phyloP scores from a whole-genome alignment of 306 rosid genomes.

The Glycine latifolia region DNA sequence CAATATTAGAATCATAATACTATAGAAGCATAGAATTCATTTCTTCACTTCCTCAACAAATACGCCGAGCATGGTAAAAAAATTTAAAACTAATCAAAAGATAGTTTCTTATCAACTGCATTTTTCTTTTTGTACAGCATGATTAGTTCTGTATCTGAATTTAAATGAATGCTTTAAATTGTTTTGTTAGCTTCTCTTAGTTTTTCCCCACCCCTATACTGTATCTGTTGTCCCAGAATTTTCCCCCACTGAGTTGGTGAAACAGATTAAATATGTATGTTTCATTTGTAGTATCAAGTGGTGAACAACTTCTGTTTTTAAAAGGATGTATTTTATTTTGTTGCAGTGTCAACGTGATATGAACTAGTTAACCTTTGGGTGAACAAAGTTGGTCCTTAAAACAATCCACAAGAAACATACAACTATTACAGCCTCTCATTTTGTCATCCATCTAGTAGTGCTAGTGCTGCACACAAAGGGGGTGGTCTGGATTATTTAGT shows the following conservation, averaged over 20 bases:
- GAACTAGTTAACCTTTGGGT: slow-evolving; percentile 92
- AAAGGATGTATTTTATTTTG: slow-evolving; percentile 31
- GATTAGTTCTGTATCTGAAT: neutral
- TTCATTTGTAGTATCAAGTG: slow-evolving; percentile 22
- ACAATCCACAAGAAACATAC: slow-evolving; percentile 99
- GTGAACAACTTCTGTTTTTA: slow-evolving; percentile 36
- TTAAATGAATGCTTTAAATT: neutral
- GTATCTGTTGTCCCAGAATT: neutral
- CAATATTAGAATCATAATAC: no score
- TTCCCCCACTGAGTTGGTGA: slow-evolving; percentile 2
- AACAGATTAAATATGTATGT: slow-evolving; percentile 7
- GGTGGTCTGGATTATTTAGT: slow-evolving; percentile 72
- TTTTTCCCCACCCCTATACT: neutral
- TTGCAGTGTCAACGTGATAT: slow-evolving; percentile 73
- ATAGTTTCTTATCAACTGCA: no score
- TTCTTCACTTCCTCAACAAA: neutral
- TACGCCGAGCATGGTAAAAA: slow-evolving; percentile 1
- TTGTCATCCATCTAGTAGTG: slow-evolving; percentile 67
- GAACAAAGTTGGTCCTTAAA: slow-evolving; percentile 97
- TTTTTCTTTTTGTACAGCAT: neutral
- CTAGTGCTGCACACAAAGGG: slow-evolving; percentile 89
- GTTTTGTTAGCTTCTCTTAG: neutral
- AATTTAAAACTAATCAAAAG: no score
- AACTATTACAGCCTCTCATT: slow-evolving; percentile 96
- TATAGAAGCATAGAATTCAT: no score